Conservation (phyloP, 306 rosid genomes). For the Rosa persica region DNA sequence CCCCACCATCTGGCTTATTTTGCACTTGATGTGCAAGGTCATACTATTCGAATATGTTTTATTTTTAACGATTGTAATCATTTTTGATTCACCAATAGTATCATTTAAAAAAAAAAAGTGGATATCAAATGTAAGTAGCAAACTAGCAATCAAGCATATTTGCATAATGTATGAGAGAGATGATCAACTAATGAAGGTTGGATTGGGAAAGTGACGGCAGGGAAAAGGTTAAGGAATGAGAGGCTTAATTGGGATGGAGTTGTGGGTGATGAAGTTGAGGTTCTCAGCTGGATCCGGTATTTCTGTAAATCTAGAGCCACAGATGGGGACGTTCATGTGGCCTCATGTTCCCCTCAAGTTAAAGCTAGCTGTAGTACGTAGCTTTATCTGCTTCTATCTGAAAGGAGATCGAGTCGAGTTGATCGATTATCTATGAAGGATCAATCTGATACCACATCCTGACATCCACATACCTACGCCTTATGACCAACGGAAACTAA, state of each 20-base stretch:
- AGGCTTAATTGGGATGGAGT: slow-evolving; percentile 8
- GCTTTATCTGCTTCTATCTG: slow-evolving; percentile 9
- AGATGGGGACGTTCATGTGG: slow-evolving; percentile 21
- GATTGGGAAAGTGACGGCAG: slow-evolving; percentile 35
- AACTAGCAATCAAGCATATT: neutral
- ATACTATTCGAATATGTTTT: neutral
- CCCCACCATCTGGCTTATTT: neutral
- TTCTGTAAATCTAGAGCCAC: slow-evolving; percentile 19
- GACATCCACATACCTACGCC: slow-evolving; percentile 5
- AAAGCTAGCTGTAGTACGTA: neutral
- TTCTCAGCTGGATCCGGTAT: neutral
- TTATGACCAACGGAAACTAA: slow-evolving; percentile 5
- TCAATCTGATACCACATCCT: neutral
- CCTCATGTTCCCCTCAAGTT: slow-evolving; percentile 9
- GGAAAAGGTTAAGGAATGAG: slow-evolving; percentile 20
- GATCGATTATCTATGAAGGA: neutral
- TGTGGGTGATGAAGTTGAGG: slow-evolving; percentile 39
- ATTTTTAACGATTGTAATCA: neutral
- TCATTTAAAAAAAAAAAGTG: neutral
- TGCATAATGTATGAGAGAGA: slow-evolving; percentile 3
- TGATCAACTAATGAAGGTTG: slow-evolving; percentile 7
- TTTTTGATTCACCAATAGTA: neutral
- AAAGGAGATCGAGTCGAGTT: neutral
- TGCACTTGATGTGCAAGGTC: neutral
- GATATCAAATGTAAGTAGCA: neutral